Conservation (phyloP, 352 stramenopile genomes). For the Globisporangium recalcitrans region DNA sequence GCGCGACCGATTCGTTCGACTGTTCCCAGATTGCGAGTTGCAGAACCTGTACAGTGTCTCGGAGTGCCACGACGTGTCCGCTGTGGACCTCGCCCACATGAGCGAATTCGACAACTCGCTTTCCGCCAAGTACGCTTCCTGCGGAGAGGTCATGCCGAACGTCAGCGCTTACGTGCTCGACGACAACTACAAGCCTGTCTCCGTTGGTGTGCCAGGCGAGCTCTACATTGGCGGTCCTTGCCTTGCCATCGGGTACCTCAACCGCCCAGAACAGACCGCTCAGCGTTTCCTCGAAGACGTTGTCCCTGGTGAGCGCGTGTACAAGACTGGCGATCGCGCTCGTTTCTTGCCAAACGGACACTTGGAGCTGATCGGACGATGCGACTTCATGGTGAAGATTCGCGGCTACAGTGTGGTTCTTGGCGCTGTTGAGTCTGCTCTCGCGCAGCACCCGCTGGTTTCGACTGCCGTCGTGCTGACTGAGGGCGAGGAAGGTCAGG, state of each 20-base stretch:
- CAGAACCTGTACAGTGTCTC: conserved; percentile 93
- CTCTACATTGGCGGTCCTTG: conserved; percentile 86
- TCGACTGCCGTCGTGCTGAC: conserved; percentile 89
- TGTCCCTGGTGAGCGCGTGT: conserved; percentile 73
- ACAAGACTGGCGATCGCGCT: conserved; percentile 90
- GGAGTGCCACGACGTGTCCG: conserved; percentile 91
- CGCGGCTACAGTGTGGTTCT: conserved; percentile 93
- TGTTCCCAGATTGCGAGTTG: conserved; percentile 82
- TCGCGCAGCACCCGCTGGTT: conserved; percentile 80
- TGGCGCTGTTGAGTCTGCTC: conserved; percentile 86
- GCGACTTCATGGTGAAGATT: conserved; percentile 96
- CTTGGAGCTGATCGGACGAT: conserved; percentile 91
- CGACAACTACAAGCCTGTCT: conserved; percentile 56
- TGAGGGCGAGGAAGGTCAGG: conserved; percentile 73
- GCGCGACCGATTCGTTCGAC: conserved; percentile 73
- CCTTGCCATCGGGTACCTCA: conserved; percentile 83
- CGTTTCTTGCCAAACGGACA: conserved; percentile 87
- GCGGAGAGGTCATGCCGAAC: conserved; percentile 83
- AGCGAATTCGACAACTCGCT: conserved; percentile 66
- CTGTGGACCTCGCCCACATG: conserved; percentile 72
- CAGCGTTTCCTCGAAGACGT: conserved; percentile 74
- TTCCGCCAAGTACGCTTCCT: conserved; percentile 85
- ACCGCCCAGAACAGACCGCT: conserved; percentile 67
- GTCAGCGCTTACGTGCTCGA: conserved; percentile 75
- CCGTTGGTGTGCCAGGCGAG: conserved; percentile 65